phyloP scores from a whole-genome alignment of 768 basidiomycete genomes.

The Mycena albidolilacea region DNA sequence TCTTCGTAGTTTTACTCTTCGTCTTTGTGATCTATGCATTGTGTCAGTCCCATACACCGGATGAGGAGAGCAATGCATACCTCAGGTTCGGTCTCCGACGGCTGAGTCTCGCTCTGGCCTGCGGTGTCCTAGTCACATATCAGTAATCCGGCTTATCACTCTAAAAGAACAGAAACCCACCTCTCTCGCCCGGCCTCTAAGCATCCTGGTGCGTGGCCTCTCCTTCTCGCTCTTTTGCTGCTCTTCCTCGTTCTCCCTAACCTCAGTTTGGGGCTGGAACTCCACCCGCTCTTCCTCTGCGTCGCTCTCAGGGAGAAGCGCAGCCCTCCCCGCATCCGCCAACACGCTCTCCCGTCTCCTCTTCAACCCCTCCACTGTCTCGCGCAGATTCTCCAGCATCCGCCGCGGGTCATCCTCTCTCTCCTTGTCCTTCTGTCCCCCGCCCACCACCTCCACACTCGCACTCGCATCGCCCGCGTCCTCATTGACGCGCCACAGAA shows the following conservation, averaged over 20 bases:
- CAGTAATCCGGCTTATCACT: constrained; percentile 37
- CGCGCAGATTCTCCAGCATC: constrained; percentile 64
- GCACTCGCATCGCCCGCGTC: not conserved
- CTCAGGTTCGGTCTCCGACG: not conserved
- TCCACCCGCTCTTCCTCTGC: not conserved
- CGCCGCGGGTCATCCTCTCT: constrained; percentile 58
- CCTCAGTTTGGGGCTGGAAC: not conserved
- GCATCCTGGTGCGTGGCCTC: constrained; percentile 3
- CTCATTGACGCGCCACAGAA: constrained; percentile 23
- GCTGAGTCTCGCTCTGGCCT: not conserved
- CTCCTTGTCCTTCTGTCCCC: constrained; percentile 36
- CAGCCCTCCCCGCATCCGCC: constrained; percentile 35
- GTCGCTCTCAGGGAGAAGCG: not conserved
- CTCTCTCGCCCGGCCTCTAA: constrained; percentile 4
- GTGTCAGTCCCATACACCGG: not conserved
- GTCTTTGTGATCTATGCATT: not conserved
- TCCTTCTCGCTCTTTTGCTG: constrained; percentile 47
- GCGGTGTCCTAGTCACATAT: constrained; percentile 43
- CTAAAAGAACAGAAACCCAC: not conserved
- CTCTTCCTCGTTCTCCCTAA: constrained; percentile 37
- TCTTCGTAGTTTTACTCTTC: not conserved
- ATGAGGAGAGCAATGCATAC: not conserved
- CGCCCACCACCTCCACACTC: not conserved
- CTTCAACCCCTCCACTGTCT: constrained; percentile 65
- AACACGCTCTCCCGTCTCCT: constrained; percentile 49